Conservation (phyloP, 495 filamentous ascomycete species). For the Penicillium egyptiacum region DNA sequence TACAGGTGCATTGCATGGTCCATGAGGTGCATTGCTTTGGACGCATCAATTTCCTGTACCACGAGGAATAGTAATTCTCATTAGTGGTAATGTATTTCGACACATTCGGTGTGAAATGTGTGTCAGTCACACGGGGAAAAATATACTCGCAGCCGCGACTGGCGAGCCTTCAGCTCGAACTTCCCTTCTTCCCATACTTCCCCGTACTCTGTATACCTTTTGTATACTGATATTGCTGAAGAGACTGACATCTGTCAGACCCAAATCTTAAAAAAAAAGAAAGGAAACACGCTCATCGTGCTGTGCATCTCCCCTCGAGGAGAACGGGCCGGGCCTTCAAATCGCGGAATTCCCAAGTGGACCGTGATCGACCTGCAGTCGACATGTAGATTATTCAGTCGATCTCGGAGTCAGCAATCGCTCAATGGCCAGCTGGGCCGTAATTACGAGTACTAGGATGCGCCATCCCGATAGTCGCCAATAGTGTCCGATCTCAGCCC, state of each 20-base stretch:
- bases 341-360: conserved; percentile 28
- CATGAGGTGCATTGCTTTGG: conserved; percentile 13
- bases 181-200: conserved; percentile 1
- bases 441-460: conserved; percentile 20
- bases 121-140: conserved; percentile 16
- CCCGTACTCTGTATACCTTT: not conserved
- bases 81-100: conserved; percentile 17
- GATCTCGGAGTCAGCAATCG: conserved; percentile 13
- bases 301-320: conserved; percentile 22
- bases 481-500: conserved; percentile 28
- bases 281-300: conserved; percentile 6
- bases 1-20: conserved; percentile 14
- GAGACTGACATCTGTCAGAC: conserved; percentile 11
- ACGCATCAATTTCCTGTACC: conserved; percentile 28
- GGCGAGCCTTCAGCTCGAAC: conserved; percentile 18
- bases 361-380: conserved; percentile 30
- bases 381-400: conserved; percentile 25
- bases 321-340: conserved; percentile 30
- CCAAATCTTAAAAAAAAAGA: conserved; percentile 8
- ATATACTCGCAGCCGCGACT: conserved; percentile 31
- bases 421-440: conserved; percentile 12
- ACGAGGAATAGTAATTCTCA: conserved; percentile 13
- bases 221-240: not conserved
- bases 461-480: conserved; percentile 33
- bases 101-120: conserved; percentile 14